Evolutionary conservation across 1,139 yeast genomes (phyloP), one percentile per base, ranked within the genome.

Genomic region (Yamadazyma taylorii): DNA sequence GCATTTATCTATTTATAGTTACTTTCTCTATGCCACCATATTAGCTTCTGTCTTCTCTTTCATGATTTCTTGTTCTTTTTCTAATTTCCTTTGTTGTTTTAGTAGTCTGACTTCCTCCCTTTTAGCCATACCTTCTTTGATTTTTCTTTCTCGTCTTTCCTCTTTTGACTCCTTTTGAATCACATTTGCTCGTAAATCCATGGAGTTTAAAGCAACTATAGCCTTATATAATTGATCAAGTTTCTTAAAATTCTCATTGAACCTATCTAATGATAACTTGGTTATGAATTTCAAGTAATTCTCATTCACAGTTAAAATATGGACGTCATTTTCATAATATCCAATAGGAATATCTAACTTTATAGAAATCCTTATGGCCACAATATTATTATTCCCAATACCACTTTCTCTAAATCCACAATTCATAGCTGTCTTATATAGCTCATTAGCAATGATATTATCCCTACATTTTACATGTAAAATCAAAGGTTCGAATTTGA

Each of bases 371-470:
- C 95, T 66, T 16, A 86, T 80, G 0, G 87, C 95, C 3, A 86
- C 95, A n/a, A 82, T 68, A 50, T 79, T 75, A 50, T 85, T 85
- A 29, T 81, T 73, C 4, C 95, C 94, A 35, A 87, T 85, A 1
- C 96, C 96, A 25, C 87, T 75, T 58, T 87, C 96, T 51, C 96
- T 68, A 52, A 84, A 88, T 6, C 96, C 96, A 58, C 92, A 81
- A 8, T 75, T 73, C 89, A 87, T 83, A 0, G 95, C 95, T 0
- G 76, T 63, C 24, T 81, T 75, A 48, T 81, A 85, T 12, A 88
- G 58, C 23, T 63, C 62, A n/a, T 73, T 68, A 0, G 96, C 95
- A 4, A 73, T 61, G 7, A 59, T 63, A 22, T 69, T 60, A 47
- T 79, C 73, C 33, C 92, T 70, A 52, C 96, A 85, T 52, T 85